A percentile compares a stretch with the other conserved stretches of the same genome.
Conservation (phyloP, 2,329 filamentous ascomycete species). For the Epichloe elymi region DNA sequence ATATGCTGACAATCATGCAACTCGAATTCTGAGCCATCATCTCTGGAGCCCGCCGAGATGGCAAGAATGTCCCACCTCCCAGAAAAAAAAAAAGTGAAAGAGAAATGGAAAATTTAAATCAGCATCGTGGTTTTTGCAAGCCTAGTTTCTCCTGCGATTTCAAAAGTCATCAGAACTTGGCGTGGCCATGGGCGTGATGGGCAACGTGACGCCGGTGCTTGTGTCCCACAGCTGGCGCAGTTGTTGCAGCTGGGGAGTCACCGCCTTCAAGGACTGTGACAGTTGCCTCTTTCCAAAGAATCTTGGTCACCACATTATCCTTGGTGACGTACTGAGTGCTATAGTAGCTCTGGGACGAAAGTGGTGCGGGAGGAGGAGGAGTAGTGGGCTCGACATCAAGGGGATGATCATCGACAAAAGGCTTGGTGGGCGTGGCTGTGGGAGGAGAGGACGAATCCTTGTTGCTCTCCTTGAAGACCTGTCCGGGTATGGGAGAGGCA, state of each 20-base stretch:
- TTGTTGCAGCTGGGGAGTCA: constrained; percentile 26
- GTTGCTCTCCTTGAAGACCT: constrained; percentile 26
- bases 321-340: constrained; percentile 42
- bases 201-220: constrained; percentile 16
- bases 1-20: constrained; percentile 22
- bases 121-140: constrained; percentile 10
- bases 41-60: constrained; percentile 26
- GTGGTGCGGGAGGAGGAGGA: constrained; percentile 6
- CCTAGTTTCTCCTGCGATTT: constrained; percentile 4
- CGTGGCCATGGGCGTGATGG: constrained; percentile 28
- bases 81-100: constrained; percentile 7
- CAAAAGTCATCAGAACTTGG: constrained; percentile 13
- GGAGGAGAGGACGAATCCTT: neutral
- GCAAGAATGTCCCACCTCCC: constrained; percentile 7
- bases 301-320: constrained; percentile 37
- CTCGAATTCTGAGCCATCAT: constrained; percentile 13
- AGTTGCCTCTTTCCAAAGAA: constrained; percentile 42
- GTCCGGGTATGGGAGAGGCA: constrained; percentile 25
- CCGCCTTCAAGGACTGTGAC: constrained; percentile 37
- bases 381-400: constrained; percentile 5
- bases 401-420: neutral
- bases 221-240: constrained; percentile 9
- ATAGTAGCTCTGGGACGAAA: constrained; percentile 19
- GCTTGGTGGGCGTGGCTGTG: neutral
- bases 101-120: constrained; percentile 3